A percentile compares a stretch with the other conserved stretches of the same genome.
phyloP scores from a whole-genome alignment of 2,329 filamentous ascomycete genomes.

The Sporothrix variecibatus region DNA sequence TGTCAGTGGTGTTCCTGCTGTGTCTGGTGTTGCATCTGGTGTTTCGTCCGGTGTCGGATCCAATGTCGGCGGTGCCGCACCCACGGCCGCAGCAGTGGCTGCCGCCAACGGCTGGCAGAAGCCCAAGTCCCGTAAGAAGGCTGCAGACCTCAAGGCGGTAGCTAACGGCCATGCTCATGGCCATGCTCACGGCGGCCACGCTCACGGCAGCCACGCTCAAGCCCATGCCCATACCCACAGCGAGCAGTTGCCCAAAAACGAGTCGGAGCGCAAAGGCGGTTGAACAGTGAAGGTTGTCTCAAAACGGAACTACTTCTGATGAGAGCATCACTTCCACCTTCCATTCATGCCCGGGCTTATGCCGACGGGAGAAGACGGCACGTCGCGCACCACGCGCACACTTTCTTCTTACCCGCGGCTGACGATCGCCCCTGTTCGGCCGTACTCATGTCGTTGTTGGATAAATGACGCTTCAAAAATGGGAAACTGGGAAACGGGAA shows the following conservation, averaged over 20 bases:
- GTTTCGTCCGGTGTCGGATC: not conserved
- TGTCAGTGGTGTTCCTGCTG: not conserved
- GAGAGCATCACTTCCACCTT: not conserved
- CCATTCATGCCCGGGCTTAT: not conserved
- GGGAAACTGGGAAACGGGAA: not conserved
- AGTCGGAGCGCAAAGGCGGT: slow-evolving; percentile 64
- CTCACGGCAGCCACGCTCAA: not conserved
- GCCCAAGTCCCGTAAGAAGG: slow-evolving; percentile 57
- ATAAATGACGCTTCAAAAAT: not conserved
- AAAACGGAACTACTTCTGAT: no score
- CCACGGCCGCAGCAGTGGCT: not conserved
- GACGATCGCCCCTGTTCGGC: not conserved
- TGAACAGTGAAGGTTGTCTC: slow-evolving; percentile 39
- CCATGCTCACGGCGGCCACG: slow-evolving; percentile 41
- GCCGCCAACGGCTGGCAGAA: slow-evolving; percentile 57
- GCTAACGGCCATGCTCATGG: slow-evolving; percentile 41
- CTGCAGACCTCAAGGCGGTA: slow-evolving; percentile 50
- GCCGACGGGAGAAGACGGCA: not conserved
- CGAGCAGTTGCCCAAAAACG: slow-evolving; percentile 60
- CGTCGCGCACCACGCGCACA: not conserved
- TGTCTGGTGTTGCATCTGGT: not conserved
- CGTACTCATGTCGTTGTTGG: not conserved
- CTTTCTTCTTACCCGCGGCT: not conserved
- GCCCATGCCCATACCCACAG: slow-evolving; percentile 40
- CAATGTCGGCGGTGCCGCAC: not conserved